phyloP scores from a whole-genome alignment of 2,329 filamentous ascomycete species.

The Colletotrichum liaoningense region DNA sequence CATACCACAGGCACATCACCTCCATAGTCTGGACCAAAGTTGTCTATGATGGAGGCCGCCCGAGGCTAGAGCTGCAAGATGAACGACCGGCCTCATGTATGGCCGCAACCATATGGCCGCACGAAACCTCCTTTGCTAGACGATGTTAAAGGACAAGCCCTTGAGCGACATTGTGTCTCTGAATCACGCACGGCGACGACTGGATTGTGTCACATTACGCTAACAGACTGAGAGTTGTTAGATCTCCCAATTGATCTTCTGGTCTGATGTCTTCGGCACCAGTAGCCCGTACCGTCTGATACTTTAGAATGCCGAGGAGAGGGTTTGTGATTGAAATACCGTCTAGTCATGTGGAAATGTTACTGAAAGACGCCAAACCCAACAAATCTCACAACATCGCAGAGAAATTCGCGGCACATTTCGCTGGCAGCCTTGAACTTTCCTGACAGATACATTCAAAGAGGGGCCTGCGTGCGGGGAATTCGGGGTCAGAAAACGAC shows the following conservation, averaged over 20 bases:
- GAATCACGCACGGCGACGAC: neutral
- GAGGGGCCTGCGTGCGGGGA: constrained; percentile 23
- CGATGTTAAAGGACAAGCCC: neutral
- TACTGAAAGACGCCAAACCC: neutral
- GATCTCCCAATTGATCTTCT: neutral
- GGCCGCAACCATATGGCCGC: neutral
- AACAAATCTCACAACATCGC: neutral
- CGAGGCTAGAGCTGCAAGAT: neutral
- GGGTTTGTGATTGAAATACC: neutral
- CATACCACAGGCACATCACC: neutral
- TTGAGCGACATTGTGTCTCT: neutral
- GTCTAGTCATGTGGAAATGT: neutral
- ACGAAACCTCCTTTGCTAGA: neutral
- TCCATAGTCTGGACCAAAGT: neutral
- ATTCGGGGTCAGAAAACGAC: constrained; percentile 14
- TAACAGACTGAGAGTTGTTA: neutral
- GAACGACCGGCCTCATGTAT: neutral
- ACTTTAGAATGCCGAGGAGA: neutral
- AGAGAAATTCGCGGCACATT: neutral
- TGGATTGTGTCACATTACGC: neutral
- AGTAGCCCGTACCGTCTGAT: neutral
- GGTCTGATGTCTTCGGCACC: neutral
- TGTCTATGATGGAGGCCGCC: neutral
- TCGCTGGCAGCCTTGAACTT: neutral
- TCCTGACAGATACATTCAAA: neutral